A percentile compares a stretch with the other conserved stretches of the same genome.
Evolutionary conservation across 306 rosid genomes (phyloP).

Genomic region (barrel medic (Medicago truncatula)): MtrunA17r5.0-ANR NC_053045.1:59699001-59699500

Average conservation of each 20-base stretch:
- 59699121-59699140: constrained; percentile 21
- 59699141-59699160: constrained; percentile 10
- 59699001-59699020: constrained; percentile 93
- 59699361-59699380: neutral
- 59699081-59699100: no score
- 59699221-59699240: no score
- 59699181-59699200: no score
- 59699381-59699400: neutral
- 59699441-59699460: no score
- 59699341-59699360: neutral
- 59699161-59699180: no score
- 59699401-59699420: neutral
- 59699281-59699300: neutral
- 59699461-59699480: no score
- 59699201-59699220: no score
- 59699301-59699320: neutral
- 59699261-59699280: neutral
- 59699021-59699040: constrained; percentile 97
- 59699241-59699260: no score
- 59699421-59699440: neutral
- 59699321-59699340: neutral
- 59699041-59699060: neutral
- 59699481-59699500: no score
- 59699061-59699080: no score
- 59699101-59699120: neutral